Evolutionary conservation across 31 red algal genomes (phyloP).

Genomic region (Bonnemaisonia californica): DNA sequence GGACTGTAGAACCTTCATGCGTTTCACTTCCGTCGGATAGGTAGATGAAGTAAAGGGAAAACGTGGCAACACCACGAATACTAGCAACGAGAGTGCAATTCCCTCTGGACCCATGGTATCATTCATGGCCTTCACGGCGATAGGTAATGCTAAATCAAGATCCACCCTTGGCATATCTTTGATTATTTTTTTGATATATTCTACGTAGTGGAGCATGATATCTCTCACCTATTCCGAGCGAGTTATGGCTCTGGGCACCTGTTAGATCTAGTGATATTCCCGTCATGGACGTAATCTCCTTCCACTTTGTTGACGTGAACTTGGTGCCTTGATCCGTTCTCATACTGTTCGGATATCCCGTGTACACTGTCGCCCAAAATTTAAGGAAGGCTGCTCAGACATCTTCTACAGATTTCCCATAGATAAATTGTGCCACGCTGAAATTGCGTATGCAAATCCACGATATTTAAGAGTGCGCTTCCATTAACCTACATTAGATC

Average conservation of each 20-base stretch:
- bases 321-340: neutral
- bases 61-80: slow-evolving; percentile 36
- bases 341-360: slow-evolving; percentile 7
- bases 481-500: slow-evolving; percentile 7
- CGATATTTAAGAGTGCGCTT: slow-evolving; percentile 3
- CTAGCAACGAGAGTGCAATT: slow-evolving; percentile 42
- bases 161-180: neutral
- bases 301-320: slow-evolving; percentile 14
- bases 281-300: neutral
- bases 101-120: too few relatives aligned
- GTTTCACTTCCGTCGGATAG: too few relatives aligned
- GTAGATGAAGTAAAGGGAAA: slow-evolving; percentile 8
- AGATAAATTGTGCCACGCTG: neutral
- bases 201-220: slow-evolving; percentile 35
- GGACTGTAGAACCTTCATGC: too few relatives aligned
- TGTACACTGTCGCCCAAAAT: slow-evolving; percentile 6
- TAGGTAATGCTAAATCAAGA: neutral
- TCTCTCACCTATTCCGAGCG: slow-evolving; percentile 33
- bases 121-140: slow-evolving; percentile 41
- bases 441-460: slow-evolving; percentile 8
- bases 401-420: neutral
- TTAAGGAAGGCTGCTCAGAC: slow-evolving; percentile 9
- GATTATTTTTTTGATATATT: slow-evolving; percentile 27
- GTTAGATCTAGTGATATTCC: slow-evolving; percentile 9
- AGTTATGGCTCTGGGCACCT: slow-evolving; percentile 24